Evolutionary conservation across 2,329 filamentous ascomycete species (phyloP).

Genomic region (Fusarium sp.): DNA sequence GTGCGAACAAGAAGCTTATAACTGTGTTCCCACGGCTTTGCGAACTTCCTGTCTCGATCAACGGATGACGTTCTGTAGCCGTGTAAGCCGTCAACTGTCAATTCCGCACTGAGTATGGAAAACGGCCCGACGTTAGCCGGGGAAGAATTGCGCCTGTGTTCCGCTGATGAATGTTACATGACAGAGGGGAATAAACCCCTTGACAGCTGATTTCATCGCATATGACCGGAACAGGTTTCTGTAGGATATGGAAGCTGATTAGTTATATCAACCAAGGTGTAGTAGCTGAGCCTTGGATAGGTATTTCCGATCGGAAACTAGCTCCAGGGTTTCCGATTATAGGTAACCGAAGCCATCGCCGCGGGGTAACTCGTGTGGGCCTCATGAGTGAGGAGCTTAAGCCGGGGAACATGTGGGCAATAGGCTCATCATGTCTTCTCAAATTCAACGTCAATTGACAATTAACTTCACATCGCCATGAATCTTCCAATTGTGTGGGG

Average conservation of each 20-base stretch:
- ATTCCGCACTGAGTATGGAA: constrained; percentile 39
- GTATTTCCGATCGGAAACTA: not conserved
- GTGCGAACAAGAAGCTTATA: constrained; percentile 36
- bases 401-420: not conserved
- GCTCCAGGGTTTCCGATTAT: not conserved
- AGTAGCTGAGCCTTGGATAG: not conserved
- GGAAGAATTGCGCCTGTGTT: constrained; percentile 30
- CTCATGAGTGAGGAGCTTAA: not conserved
- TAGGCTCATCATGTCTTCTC: not conserved
- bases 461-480: not conserved
- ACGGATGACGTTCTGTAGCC: constrained; percentile 34
- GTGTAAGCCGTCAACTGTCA: constrained; percentile 33
- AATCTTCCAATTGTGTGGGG: not conserved
- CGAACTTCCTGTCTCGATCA: constrained; percentile 17
- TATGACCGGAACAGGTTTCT: not conserved
- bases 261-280: not conserved
- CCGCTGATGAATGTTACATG: constrained; percentile 27
- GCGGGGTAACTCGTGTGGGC: constrained; percentile 17
- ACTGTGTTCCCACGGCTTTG: constrained; percentile 24
- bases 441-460: not conserved
- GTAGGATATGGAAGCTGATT: not conserved
- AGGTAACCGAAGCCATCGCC: constrained; percentile 7
- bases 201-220: constrained; percentile 9
- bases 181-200: not conserved
- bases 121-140: constrained; percentile 45